phyloP scores from a whole-genome alignment of 2,329 filamentous ascomycete species.

The Cladosporium phlei region DNA sequence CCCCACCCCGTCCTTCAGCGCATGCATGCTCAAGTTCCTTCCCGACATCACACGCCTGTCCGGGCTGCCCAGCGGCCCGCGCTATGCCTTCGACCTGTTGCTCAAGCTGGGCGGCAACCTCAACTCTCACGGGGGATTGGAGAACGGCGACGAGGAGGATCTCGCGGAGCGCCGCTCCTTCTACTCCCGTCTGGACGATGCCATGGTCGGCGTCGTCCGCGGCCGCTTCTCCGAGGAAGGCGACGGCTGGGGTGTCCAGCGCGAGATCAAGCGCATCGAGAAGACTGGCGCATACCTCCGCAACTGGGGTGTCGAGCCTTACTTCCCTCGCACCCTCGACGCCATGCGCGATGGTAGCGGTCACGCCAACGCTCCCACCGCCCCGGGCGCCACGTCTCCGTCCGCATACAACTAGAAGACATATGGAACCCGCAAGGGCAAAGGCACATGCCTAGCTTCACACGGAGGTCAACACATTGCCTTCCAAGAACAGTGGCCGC shows the following conservation, averaged over 20 bases:
- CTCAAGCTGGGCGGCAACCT: slow-evolving; percentile 54
- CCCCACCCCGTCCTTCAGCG: slow-evolving; percentile 48
- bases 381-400: slow-evolving; percentile 4
- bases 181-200: slow-evolving; percentile 45
- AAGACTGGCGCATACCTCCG: slow-evolving; percentile 50
- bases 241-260: slow-evolving; percentile 48
- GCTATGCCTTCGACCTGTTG: slow-evolving; percentile 50
- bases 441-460: too few species aligned
- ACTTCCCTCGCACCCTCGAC: slow-evolving; percentile 49
- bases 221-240: slow-evolving; percentile 46
- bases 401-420: slow-evolving; percentile 5
- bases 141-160: slow-evolving; percentile 46
- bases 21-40: slow-evolving; percentile 52
- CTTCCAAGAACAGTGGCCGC: too few species aligned
- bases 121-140: slow-evolving; percentile 50
- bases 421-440: neutral
- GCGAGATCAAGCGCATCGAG: slow-evolving; percentile 53
- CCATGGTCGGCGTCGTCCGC: slow-evolving; percentile 51
- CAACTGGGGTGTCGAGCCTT: slow-evolving; percentile 50
- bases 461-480: too few species aligned
- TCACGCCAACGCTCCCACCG: slow-evolving; percentile 8
- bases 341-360: slow-evolving; percentile 39
- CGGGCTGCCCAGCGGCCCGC: slow-evolving; percentile 44
- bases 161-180: slow-evolving; percentile 46
- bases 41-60: slow-evolving; percentile 49